A percentile compares a stretch with the other conserved stretches of the same genome.
Conservation (phyloP, 1,284 basidiomycete species). For the Naganishia sp. region DNA sequence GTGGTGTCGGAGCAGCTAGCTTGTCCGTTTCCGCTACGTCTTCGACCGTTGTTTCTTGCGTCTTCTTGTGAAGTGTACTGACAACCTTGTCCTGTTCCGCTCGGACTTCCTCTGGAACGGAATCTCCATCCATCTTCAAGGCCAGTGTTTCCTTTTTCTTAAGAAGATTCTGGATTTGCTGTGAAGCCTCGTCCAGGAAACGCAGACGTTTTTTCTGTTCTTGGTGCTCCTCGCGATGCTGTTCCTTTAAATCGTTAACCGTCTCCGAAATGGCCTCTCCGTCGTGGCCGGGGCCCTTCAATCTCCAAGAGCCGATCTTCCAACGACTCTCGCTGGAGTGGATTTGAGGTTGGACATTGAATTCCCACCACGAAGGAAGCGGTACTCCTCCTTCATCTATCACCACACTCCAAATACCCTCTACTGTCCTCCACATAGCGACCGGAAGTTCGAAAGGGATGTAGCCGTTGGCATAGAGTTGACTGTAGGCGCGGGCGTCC, state of each 20-base stretch:
- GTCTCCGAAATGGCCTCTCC: background rate
- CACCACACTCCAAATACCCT: constrained; percentile 17
- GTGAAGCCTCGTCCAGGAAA: constrained; percentile 16
- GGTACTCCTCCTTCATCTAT: constrained; percentile 7
- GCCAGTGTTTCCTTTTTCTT: constrained; percentile 9
- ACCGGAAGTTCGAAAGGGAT: constrained; percentile 21
- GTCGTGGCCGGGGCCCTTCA: background rate
- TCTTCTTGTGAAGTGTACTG: constrained; percentile 3
- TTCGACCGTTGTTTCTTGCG: background rate
- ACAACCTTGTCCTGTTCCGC: constrained; percentile 5
- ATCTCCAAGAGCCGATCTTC: constrained; percentile 21
- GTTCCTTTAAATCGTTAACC: background rate
- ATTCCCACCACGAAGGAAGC: constrained; percentile 13
- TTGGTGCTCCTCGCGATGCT: constrained; percentile 6
- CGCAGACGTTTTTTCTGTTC: constrained; percentile 14
- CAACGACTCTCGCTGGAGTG: constrained; percentile 16
- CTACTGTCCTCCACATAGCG: constrained; percentile 18
- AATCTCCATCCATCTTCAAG: background rate
- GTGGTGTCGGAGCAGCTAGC: background rate
- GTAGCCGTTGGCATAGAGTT: constrained; percentile 24
- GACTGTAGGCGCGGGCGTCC: constrained; percentile 12
- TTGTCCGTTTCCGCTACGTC: too few species aligned
- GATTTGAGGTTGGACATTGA: constrained; percentile 14
- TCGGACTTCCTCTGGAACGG: background rate
- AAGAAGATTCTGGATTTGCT: background rate